Conservation (phyloP, 1,284 basidiomycete species). For the Cryptococcus floricola region DNA sequence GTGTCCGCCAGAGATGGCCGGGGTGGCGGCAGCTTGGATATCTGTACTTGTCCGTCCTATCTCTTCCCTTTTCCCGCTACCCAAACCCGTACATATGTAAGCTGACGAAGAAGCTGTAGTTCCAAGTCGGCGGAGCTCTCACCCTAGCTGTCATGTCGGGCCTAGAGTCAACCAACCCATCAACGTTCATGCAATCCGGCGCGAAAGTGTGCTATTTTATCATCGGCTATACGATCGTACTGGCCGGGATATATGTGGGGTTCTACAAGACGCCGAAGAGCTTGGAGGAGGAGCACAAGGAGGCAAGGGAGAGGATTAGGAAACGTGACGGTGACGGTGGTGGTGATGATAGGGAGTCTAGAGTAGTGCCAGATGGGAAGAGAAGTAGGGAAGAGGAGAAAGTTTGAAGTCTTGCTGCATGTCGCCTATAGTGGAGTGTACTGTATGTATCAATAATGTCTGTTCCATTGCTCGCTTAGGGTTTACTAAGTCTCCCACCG, state of each 20-base stretch:
- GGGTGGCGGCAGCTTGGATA: constrained; percentile 34
- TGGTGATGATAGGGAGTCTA: too few relatives aligned
- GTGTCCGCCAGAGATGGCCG: constrained; percentile 33
- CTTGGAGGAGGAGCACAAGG: constrained; percentile 28
- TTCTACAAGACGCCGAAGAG: constrained; percentile 26
- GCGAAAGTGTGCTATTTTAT: constrained; percentile 28
- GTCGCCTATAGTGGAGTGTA: too few relatives aligned
- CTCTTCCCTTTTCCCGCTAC: not conserved
- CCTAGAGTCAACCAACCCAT: constrained; percentile 22
- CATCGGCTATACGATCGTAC: constrained; percentile 22
- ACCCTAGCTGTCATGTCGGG: constrained; percentile 39
- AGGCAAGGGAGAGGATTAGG: constrained; percentile 25
- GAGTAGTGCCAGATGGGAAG: too few relatives aligned
- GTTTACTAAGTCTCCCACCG: too few relatives aligned
- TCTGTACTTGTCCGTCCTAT: constrained; percentile 22
- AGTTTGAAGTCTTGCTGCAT: too few relatives aligned
- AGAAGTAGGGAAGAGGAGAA: too few relatives aligned
- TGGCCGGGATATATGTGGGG: constrained; percentile 21
- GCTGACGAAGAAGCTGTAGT: not conserved
- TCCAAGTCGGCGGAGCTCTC: constrained; percentile 34
- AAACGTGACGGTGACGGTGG: not conserved
- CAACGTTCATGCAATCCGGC: constrained; percentile 19
- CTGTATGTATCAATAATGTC: too few relatives aligned
- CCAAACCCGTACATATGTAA: not conserved
- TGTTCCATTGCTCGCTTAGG: too few relatives aligned